These are phyloP conservation scores for Nitzschia sp. DNA, from an alignment of 108 stramenopile genomes.

Conservation along the genomic window DNA sequence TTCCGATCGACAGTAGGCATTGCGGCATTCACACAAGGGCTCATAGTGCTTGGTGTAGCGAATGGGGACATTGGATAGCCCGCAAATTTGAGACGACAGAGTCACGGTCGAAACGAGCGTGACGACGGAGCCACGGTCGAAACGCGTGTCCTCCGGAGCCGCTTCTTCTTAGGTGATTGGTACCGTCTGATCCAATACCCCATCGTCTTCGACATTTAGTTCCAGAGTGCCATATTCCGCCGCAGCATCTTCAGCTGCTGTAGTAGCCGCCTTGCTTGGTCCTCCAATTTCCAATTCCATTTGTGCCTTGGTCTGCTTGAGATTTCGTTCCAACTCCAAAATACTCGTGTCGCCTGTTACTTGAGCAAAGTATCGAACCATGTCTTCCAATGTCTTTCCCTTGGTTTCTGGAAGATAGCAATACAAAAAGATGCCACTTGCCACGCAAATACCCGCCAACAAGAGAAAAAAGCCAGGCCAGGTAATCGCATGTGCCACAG, in stretches of 20 bases:
- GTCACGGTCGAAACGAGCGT: no score
- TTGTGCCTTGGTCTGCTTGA: neutral
- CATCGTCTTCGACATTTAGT: neutral
- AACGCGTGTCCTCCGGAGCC: no score
- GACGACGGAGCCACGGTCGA: no score
- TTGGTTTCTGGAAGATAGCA: conserved; percentile 75
- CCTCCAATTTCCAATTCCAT: neutral
- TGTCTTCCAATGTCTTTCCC: conserved; percentile 65
- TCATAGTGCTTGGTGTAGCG: no score
- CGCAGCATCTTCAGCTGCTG: neutral
- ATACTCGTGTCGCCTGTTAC: conserved; percentile 58
- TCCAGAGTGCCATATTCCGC: neutral
- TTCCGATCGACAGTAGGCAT: no score
- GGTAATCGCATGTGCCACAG: conserved; percentile 49
- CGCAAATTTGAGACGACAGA: no score
- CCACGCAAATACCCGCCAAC: conserved; percentile 43
- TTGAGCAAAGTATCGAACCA: conserved; percentile 66
- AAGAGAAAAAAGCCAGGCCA: conserved; percentile 65
- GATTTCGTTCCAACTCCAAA: conserved; percentile 49
- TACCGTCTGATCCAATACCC: neutral
- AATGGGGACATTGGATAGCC: no score
- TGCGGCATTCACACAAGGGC: no score
- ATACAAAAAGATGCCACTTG: conserved; percentile 47
- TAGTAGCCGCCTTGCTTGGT: neutral
- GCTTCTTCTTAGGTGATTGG: neutral